A percentile compares a stretch with the other conserved stretches of the same genome.
Conservation (phyloP, 2,329 filamentous ascomycete species). For the Penicillium sp. region DNA sequence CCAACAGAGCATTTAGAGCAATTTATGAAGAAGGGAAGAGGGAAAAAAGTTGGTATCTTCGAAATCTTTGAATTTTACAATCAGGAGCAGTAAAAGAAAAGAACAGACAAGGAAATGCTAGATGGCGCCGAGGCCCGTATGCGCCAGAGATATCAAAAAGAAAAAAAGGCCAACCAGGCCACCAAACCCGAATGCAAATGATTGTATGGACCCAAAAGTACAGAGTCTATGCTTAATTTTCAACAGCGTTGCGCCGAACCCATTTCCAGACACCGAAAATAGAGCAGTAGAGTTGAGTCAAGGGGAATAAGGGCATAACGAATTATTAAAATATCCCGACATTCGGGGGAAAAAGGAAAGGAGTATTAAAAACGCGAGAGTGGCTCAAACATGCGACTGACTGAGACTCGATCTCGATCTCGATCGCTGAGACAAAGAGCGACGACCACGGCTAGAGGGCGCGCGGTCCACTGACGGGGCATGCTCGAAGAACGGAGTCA, state of each 20-base stretch:
- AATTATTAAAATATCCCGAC: constrained; percentile 2
- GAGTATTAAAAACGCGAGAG: not conserved
- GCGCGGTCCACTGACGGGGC: constrained; percentile 31
- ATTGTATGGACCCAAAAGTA: constrained; percentile 1
- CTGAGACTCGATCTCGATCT: constrained; percentile 37
- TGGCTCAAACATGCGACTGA: constrained; percentile 21
- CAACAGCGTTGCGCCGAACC: constrained; percentile 2
- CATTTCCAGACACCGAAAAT: constrained; percentile 3
- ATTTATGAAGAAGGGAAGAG: not conserved
- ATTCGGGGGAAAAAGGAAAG: not conserved
- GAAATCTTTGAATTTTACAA: not conserved
- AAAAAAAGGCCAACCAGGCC: not conserved
- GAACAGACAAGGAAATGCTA: not conserved
- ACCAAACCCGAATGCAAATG: constrained; percentile 7
- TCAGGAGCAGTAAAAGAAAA: not conserved
- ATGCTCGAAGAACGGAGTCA: constrained; percentile 45
- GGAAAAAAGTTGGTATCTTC: not conserved
- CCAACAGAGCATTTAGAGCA: too few relatives aligned
- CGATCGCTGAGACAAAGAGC: constrained; percentile 36
- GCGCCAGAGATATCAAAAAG: constrained; percentile 4
- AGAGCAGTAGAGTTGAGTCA: not conserved
- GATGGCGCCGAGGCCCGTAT: not conserved
- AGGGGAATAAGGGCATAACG: not conserved
- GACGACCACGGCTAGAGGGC: constrained; percentile 33
- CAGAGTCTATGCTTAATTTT: constrained; percentile 6